Conservation (phyloP, 495 filamentous ascomycete species). For the Symbiotaphrina buchneri region DNA sequence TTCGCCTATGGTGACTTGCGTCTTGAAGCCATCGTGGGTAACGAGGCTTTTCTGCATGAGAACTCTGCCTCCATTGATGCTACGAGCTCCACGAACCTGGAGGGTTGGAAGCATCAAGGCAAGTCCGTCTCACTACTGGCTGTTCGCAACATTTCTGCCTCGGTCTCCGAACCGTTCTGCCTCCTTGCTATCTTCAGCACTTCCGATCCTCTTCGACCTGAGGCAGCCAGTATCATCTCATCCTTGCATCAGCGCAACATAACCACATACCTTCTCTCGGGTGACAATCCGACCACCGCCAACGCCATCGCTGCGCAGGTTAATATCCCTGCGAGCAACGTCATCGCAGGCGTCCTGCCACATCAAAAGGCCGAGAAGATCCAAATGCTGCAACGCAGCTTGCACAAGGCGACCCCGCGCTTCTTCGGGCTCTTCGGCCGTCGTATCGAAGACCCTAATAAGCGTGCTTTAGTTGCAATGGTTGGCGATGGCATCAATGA, state of each 20-base stretch:
- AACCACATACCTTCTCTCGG: conserved; percentile 79
- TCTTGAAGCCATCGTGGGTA: conserved; percentile 61
- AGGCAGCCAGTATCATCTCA: conserved; percentile 40
- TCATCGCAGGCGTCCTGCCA: conserved; percentile 77
- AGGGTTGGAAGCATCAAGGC: conserved; percentile 44
- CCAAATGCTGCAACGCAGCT: conserved; percentile 36
- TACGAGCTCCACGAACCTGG: conserved; percentile 20
- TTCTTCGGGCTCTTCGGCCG: background rate
- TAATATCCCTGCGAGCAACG: conserved; percentile 48
- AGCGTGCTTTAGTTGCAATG: conserved; percentile 28
- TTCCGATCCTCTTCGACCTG: conserved; percentile 58
- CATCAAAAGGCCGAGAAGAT: conserved; percentile 75
- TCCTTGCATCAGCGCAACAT: conserved; percentile 43
- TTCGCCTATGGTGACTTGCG: conserved; percentile 18
- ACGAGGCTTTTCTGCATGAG: conserved; percentile 41
- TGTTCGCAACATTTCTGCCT: conserved; percentile 13
- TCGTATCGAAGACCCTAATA: too few species aligned
- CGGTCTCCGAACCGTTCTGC: conserved; percentile 8
- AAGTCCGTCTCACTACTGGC: conserved; percentile 56
- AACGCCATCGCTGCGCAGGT: conserved; percentile 47
- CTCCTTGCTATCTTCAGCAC: conserved; percentile 30
- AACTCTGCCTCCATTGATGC: background rate
- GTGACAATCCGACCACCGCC: conserved; percentile 54
- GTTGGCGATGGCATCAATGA: conserved; percentile 85
- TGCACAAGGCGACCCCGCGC: background rate